Evolutionary conservation across 202 grass and related monocot genomes (phyloP), one percentile per base, ranked within the genome.

Genomic region (Digitaria exilis): DNA sequence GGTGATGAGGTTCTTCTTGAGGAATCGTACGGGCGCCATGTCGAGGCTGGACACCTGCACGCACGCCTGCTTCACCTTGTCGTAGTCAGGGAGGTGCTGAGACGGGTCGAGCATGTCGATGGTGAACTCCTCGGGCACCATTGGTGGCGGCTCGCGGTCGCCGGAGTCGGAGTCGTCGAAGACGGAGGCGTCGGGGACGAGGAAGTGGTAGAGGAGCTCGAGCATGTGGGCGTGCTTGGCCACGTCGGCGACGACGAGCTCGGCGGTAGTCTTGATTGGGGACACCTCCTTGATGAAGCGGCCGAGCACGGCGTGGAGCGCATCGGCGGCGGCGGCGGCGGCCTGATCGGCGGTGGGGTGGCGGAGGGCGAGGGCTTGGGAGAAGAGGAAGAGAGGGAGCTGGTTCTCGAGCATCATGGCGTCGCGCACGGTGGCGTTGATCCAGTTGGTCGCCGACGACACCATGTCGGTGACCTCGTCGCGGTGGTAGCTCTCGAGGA

Each of bases 341-440:
- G 80, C 82, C 77, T 87, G 13, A 25, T 83, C 41, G 13, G 78
- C 25, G 29, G 83, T 22, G 65, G 68, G 76, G 34, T 66, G 72
- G n/a, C 86, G 86, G 18, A 91, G 29, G 24, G 89, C 55, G 7
- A 93, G 55, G 2, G 65, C 83, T 24, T 66, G 31, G 13, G 68
- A 70, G 48, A 96, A 72, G 21, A 93, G 86, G 69, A 96, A 96
- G 69, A 93, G 82, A 0, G 60, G 88, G 81, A 93, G 73, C 82
- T 93, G 90, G 32, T 96, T 96, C 84, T 96, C 90, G 0, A 93
- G 83, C 90, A 96, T 93, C 67, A 96, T 57, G 28, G 86, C 75
- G 77, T 96, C 90, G 50, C 86, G 84, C 14, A 89, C 76, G 28
- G 87, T 82, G 29, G 78, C 77, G 50, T 87, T 89, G 77, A 87